Base-by-base conservation (phyloP, 2,329 filamentous ascomycete genomes). In the Chrysoporthe austroafricana region DNA sequence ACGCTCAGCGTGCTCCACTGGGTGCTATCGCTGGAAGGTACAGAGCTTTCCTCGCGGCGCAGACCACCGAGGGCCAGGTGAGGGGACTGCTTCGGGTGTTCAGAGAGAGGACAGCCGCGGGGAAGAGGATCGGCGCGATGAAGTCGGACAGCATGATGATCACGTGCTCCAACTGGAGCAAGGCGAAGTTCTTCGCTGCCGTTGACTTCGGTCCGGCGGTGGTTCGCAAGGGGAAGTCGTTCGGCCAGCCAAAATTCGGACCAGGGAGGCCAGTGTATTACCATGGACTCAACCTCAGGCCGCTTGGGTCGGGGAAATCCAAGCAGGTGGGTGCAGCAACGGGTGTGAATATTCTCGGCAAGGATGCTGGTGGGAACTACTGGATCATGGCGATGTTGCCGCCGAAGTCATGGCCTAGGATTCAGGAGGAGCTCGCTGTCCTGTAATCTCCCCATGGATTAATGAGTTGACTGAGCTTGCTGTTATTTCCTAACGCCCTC, bases 151-250 rank as follows among this genome's bases (percentile, higher is more conserved):
- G 65, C 42, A 57, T 65, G 50, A 50, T 66, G 66, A 34, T 70
- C 5, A 62, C 59, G 1, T 68, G 58, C 60, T 68, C 58, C 7
- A 68, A 67, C 36, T 70, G 66, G 78, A 73, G 74, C 11, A 76
- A 76, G 68, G 78, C 72, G 6, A 72, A 72, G 52, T 72, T 81
- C 56, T 80, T 76, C 69, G 73, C 77, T 7, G 71, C 70, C 26
- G 69, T 73, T 13, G 79, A 81, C 70, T 81, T 81, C 65, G 75
- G 74, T 43, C 71, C 74, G 0, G 75, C 74, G 7, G 70, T 76
- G 1, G 9, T 69, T 36, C 13, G 39, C 18, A n/a, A 34, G 1
- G 66, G 56, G 0, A 39, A 48, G 3, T 7, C 50, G 52, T 57
- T 39, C 43, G 34, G 11, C 3, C 39, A 58, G 21, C 46, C 54